Evolutionary conservation across 805 yeast species (phyloP).

Genomic region (Kluyveromyces lactis): DNA sequence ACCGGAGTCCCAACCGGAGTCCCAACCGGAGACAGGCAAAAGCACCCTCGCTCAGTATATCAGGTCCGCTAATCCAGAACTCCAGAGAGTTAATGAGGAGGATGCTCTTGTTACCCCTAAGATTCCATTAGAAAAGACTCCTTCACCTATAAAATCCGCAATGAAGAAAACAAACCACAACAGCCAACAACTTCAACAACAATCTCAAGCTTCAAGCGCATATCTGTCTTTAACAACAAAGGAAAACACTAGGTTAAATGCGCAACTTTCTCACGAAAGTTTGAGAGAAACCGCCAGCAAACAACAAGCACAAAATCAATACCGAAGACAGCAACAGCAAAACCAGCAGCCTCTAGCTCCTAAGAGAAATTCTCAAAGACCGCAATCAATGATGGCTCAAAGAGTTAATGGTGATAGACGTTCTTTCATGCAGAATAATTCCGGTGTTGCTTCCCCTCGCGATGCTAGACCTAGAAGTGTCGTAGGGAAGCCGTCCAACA

Average conservation of each 20-base stretch:
- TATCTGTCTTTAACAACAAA: slow-evolving; percentile 67
- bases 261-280: slow-evolving; percentile 40
- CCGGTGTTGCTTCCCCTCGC: not conserved
- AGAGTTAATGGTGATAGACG: slow-evolving; percentile 3
- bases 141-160: slow-evolving; percentile 39
- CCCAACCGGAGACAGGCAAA: not conserved
- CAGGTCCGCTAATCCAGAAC: slow-evolving; percentile 33
- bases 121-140: slow-evolving; percentile 7
- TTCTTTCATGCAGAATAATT: not conserved
- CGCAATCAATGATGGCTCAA: slow-evolving; percentile 16
- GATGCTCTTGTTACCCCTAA: not conserved
- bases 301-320: slow-evolving; percentile 5
- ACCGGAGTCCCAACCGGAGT: too few species aligned
- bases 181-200: slow-evolving; percentile 14
- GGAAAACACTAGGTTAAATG: slow-evolving; percentile 68
- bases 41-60: slow-evolving; percentile 40
- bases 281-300: slow-evolving; percentile 4
- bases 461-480: not conserved
- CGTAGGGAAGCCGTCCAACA: not conserved
- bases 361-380: slow-evolving; percentile 12
- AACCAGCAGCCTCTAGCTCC: slow-evolving; percentile 6
- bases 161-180: slow-evolving; percentile 26
- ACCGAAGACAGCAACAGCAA: too few species aligned
- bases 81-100: slow-evolving; percentile 4
- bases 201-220: slow-evolving; percentile 34